phyloP scores from a whole-genome alignment of 139 green algal species.

The Pleodorina starrii region DNA sequence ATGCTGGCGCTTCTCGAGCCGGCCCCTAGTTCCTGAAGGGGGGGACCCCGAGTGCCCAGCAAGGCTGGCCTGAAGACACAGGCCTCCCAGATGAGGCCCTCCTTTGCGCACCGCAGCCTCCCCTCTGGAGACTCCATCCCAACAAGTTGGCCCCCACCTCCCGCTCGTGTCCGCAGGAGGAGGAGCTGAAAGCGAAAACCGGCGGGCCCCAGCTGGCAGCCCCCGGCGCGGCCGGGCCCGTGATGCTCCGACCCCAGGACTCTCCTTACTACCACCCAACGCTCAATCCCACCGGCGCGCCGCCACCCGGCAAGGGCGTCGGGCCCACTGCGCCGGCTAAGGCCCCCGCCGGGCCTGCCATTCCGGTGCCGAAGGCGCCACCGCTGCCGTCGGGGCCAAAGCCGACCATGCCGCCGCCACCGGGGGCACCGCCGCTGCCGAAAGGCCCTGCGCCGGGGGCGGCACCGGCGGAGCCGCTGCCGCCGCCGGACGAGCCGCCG shows the following conservation, averaged over 20 bases:
- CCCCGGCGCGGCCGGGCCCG: conserved; percentile 33
- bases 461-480: conserved; percentile 12
- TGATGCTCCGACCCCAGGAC: conserved; percentile 64
- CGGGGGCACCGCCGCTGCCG: conserved; percentile 60
- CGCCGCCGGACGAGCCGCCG: conserved; percentile 48
- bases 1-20: too few relatives aligned
- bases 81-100: too few relatives aligned
- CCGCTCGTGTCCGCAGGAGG: conserved; percentile 22
- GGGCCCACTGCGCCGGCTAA: conserved; percentile 18
- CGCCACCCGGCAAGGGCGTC: conserved; percentile 67
- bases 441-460: conserved; percentile 16
- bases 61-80: too few relatives aligned
- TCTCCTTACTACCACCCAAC: conserved; percentile 84
- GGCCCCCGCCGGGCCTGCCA: conserved; percentile 33
- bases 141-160: too few relatives aligned
- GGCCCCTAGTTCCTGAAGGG: too few relatives aligned
- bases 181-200: conserved; percentile 22
- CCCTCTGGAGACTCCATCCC: too few relatives aligned
- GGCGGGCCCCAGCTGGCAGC: conserved; percentile 22
- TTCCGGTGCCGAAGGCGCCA: conserved; percentile 76
- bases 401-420: conserved; percentile 57
- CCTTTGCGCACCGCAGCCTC: too few relatives aligned
- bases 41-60: too few relatives aligned
- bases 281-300: conserved; percentile 76
- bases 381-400: conserved; percentile 76